These are phyloP conservation scores for Fusarium praegraminearum DNA, from an alignment of 2,329 filamentous ascomycete genomes.

Conservation along the genomic window DNA sequence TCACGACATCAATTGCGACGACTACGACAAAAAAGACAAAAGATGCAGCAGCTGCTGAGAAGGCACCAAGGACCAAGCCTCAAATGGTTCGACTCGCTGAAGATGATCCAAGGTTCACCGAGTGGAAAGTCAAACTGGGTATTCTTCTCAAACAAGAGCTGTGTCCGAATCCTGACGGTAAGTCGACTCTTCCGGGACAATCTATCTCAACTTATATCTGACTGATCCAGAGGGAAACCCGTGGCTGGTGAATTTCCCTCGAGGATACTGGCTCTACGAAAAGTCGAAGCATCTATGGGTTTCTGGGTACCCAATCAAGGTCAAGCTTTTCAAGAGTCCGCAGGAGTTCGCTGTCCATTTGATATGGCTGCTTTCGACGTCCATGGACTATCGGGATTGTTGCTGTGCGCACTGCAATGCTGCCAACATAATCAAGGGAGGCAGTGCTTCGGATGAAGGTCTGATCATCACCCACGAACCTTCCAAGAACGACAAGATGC, in stretches of 20 bases:
- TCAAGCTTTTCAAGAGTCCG: slow-evolving; percentile 64
- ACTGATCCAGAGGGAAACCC: slow-evolving; percentile 55
- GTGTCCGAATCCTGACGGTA: slow-evolving; percentile 56
- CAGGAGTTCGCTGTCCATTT: slow-evolving; percentile 66
- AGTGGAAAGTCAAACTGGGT: slow-evolving; percentile 61
- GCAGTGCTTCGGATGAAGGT: slow-evolving; percentile 46
- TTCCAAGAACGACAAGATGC: slow-evolving; percentile 44
- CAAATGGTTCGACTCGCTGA: slow-evolving; percentile 59
- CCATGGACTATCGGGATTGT: slow-evolving; percentile 62
- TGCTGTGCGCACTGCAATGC: slow-evolving; percentile 64
- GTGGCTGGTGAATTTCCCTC: slow-evolving; percentile 60
- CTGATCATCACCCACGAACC: slow-evolving; percentile 42
- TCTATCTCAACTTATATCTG: slow-evolving; percentile 22
- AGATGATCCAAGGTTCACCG: slow-evolving; percentile 58
- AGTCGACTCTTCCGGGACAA: slow-evolving; percentile 16
- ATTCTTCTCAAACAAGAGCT: slow-evolving; percentile 61
- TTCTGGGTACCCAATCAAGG: slow-evolving; percentile 62
- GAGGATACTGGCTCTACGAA: slow-evolving; percentile 62
- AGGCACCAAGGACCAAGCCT: slow-evolving; percentile 55
- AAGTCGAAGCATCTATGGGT: slow-evolving; percentile 63
- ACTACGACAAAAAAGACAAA: slow-evolving; percentile 55
- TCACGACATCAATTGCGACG: slow-evolving; percentile 45
- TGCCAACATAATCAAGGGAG: slow-evolving; percentile 45
- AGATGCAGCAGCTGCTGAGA: slow-evolving; percentile 50
- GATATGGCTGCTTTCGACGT: slow-evolving; percentile 64